Base-by-base conservation (phyloP, 306 rosid species). In the Vigna angularis region DNA sequence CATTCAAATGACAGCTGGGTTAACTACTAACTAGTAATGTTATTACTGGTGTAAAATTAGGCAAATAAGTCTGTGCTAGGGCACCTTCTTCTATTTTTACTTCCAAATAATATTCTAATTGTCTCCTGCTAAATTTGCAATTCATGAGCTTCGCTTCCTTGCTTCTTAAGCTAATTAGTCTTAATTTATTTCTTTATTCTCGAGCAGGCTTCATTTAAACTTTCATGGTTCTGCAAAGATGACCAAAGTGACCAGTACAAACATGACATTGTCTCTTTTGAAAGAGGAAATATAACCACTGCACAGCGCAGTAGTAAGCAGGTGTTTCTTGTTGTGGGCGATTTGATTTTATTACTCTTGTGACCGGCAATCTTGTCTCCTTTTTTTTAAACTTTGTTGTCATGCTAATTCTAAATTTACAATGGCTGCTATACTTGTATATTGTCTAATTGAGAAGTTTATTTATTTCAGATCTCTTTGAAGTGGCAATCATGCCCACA, bases 251-350 rank as follows among this genome's bases (percentile, higher is more conserved):
- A 93, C 83, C 96, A 91, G 77, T 88, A 91, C 86, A 88, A 93
- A 85, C 99, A 95, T 77, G 98, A 95, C 76, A 73, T 93, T 49
- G 98, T 95, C 78, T 95, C 98, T 73, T 95, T 95, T 72, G 98
- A 95, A 85, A 88, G 83, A 84, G 98, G 99, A 84, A 93, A 95
- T 78, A 95, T 95, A 81, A 93, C 93, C 70, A 93, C 99, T 72
- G 94, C 99, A 69, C 94, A 88, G 86, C 98, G 96, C 76, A 95
- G 97, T 82, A 95, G 97, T 88, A 91, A 83, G 90, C 99, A 95
- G 96, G 99, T 93, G 84, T 74, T 59, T 22, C 71, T 71, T 72
- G 17, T 70, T 66, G 48, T 50, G 56, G 40, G 57, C 59, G 61
- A 75, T 65, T 81, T 85, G 61, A 63, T 65, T 71, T 74, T 84